Evolutionary conservation across 2,329 filamentous ascomycete species (phyloP).

Genomic region (Cordyceps tenuipes): DNA sequence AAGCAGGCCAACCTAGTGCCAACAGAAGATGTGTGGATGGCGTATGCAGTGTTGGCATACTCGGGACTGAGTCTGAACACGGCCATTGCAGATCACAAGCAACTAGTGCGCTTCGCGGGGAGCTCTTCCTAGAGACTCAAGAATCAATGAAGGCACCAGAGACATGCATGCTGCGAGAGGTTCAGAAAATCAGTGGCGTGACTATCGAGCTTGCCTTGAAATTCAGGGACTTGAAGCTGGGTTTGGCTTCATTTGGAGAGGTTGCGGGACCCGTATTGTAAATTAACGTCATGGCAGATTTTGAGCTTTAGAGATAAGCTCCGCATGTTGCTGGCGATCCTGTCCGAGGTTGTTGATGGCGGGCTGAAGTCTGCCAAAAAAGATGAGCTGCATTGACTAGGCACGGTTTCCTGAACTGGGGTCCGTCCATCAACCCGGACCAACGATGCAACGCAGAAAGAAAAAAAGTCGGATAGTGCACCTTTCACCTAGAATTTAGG

Average conservation of each 20-base stretch:
- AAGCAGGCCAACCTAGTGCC: slow-evolving; percentile 80
- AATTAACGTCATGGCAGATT: background rate
- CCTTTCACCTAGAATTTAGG: background rate
- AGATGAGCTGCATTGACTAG: background rate
- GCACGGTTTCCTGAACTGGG: background rate
- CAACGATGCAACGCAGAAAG: background rate
- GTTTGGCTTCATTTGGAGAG: background rate
- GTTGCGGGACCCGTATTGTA: background rate
- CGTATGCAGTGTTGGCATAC: slow-evolving; percentile 71
- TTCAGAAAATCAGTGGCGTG: slow-evolving; percentile 4
- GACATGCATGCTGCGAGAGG: background rate
- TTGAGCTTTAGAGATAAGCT: background rate
- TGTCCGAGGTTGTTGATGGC: background rate
- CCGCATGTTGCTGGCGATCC: slow-evolving; percentile 1
- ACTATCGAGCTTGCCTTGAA: slow-evolving; percentile 1
- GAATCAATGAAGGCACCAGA: background rate
- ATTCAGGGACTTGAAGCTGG: background rate
- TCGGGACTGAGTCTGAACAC: slow-evolving; percentile 56
- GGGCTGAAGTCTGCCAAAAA: background rate
- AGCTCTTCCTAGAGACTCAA: slow-evolving; percentile 40
- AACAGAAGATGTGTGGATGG: slow-evolving; percentile 84
- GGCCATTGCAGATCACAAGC: slow-evolving; percentile 51
- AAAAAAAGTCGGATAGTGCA: background rate
- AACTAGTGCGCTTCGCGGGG: slow-evolving; percentile 61
- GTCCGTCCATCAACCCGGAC: background rate